Evolutionary conservation across 2,329 filamentous ascomycete genomes (phyloP).

Genomic region (Penicillium hesseltinei): DNA sequence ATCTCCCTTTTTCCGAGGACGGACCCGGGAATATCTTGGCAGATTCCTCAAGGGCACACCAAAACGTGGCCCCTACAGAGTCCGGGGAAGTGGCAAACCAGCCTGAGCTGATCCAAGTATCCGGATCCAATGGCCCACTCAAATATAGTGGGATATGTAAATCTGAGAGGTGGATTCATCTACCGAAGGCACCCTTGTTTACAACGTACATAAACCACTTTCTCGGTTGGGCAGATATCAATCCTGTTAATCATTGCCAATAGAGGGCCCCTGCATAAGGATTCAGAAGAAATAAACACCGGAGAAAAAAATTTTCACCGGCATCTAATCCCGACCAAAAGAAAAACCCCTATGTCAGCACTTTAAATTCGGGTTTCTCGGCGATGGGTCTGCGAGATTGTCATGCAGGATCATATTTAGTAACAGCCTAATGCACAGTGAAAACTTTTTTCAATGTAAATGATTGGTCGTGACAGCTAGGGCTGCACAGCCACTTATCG

Average conservation of each 20-base stretch:
- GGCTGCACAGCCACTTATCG: constrained; percentile 20
- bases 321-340: constrained; percentile 8
- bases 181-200: not conserved
- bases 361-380: constrained; percentile 17
- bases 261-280: constrained; percentile 8
- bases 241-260: not conserved
- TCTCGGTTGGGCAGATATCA: constrained; percentile 6
- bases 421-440: constrained; percentile 24
- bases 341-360: constrained; percentile 19
- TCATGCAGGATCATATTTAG: constrained; percentile 21
- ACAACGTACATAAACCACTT: not conserved
- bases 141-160: constrained; percentile 4
- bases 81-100: constrained; percentile 25
- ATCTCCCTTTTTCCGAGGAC: not conserved
- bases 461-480: constrained; percentile 15
- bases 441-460: constrained; percentile 19
- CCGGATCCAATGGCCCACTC: constrained; percentile 11
- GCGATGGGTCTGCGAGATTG: not conserved
- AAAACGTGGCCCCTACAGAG: constrained; percentile 15
- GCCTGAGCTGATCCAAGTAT: constrained; percentile 7
- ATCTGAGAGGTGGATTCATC: not conserved
- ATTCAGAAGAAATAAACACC: not conserved
- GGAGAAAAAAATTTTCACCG: constrained; percentile 19
- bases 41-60: not conserved
- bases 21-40: constrained; percentile 5